Evolutionary conservation across 352 stramenopile species (phyloP).

Genomic region (Globisporangium irregulare): DNA sequence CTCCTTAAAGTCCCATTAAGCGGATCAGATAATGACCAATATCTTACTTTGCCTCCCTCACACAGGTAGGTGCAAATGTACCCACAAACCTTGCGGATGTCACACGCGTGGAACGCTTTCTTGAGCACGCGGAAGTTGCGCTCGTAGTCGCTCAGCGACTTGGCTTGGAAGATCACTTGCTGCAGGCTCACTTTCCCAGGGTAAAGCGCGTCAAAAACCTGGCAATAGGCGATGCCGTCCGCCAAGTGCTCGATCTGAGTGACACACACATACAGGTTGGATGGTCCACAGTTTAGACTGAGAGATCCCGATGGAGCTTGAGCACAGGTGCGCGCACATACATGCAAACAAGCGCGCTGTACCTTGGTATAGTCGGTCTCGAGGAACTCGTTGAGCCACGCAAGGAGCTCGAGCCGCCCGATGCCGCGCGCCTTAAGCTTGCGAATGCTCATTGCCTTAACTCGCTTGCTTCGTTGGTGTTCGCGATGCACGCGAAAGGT

Average conservation of each 20-base stretch:
- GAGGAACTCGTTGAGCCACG: conserved; percentile 78
- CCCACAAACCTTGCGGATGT: conserved; percentile 54
- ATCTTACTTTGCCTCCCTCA: background rate
- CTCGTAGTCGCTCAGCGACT: conserved; percentile 50
- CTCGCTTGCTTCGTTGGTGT: background rate
- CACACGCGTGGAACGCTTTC: conserved; percentile 52
- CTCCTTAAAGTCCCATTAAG: conserved; percentile 29
- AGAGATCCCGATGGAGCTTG: background rate
- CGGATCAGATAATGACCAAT: no score
- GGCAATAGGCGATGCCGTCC: conserved; percentile 78
- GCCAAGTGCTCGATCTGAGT: conserved; percentile 65
- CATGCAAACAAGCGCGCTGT: background rate
- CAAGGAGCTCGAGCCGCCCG: conserved; percentile 70
- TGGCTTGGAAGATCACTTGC: conserved; percentile 59
- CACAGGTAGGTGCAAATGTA: background rate
- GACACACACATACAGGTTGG: background rate
- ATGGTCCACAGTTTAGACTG: background rate
- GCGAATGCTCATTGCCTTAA: conserved; percentile 55
- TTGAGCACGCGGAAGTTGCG: conserved; percentile 61
- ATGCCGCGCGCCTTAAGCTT: conserved; percentile 76
- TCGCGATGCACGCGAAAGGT: background rate
- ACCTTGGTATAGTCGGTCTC: conserved; percentile 84
- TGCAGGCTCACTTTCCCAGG: conserved; percentile 60
- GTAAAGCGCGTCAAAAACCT: conserved; percentile 69
- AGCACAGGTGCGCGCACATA: background rate